Conservation (phyloP, 306 rosid genomes). For the Casuarina glauca region DNA sequence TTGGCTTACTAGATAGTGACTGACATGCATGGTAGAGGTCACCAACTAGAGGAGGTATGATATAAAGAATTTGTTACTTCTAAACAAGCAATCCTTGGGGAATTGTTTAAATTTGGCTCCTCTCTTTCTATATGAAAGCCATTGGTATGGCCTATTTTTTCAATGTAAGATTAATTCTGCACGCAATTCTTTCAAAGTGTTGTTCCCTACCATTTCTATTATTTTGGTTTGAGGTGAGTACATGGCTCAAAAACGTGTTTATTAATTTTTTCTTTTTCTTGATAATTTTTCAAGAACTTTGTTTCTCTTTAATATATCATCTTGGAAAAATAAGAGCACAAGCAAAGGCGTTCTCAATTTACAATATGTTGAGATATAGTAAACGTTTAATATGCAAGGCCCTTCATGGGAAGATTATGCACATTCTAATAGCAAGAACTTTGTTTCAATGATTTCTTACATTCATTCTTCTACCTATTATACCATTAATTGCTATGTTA, state of each 20-base stretch:
- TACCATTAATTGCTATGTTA: constrained; percentile 18
- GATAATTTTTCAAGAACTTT: constrained; percentile 54
- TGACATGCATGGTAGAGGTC: constrained; percentile 84
- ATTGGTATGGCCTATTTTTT: not conserved
- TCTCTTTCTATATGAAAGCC: not conserved
- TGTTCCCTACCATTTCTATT: not conserved
- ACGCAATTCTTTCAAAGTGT: not conserved
- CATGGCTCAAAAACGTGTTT: not conserved
- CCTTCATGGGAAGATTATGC: constrained; percentile 86
- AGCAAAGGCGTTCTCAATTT: constrained; percentile 78
- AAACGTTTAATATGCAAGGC: constrained; percentile 79
- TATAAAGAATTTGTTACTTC: constrained; percentile 7
- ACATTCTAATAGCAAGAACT: constrained; percentile 71
- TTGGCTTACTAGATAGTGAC: constrained; percentile 76
- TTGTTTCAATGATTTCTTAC: constrained; percentile 21
- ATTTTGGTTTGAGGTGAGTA: not conserved
- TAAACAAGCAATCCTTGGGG: constrained; percentile 8
- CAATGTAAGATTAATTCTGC: not conserved
- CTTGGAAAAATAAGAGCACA: constrained; percentile 71
- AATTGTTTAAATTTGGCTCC: not conserved
- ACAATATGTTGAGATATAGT: constrained; percentile 69
- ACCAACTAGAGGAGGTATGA: constrained; percentile 82
- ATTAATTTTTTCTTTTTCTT: not conserved
- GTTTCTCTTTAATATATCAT: constrained; percentile 67
- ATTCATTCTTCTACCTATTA: constrained; percentile 14